These are phyloP conservation scores for Fragaria ananassa DNA, from an alignment of 306 rosid species.

Conservation along the genomic window DNA sequence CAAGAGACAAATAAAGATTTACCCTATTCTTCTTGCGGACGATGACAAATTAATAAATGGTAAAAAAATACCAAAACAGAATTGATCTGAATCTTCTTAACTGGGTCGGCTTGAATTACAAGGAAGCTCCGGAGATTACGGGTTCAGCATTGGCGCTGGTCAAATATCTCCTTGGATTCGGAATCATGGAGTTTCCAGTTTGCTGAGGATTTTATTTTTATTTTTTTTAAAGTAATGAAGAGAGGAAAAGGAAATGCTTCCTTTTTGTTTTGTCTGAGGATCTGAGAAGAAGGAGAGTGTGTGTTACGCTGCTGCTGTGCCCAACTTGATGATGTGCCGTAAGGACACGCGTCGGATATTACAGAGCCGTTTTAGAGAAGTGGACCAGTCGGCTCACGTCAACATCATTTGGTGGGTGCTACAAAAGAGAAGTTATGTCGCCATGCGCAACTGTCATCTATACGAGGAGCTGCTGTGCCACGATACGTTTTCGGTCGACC, in stretches of 20 bases:
- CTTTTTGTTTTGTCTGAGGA: background rate
- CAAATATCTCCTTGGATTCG: background rate
- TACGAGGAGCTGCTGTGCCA: background rate
- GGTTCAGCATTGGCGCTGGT: background rate
- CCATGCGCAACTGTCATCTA: background rate
- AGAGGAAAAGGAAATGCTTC: background rate
- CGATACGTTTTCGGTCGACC: too few relatives aligned
- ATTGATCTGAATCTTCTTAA: background rate
- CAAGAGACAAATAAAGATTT: background rate
- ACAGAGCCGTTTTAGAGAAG: background rate
- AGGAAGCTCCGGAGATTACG: background rate
- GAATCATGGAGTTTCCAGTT: background rate
- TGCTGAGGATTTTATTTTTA: background rate
- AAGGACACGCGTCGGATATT: background rate
- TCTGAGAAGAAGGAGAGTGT: background rate
- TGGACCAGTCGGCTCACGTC: background rate
- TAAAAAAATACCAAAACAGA: background rate
- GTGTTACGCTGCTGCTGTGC: background rate
- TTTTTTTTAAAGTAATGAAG: too few relatives aligned
- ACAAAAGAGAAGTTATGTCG: background rate
- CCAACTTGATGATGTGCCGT: too few relatives aligned
- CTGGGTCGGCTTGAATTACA: background rate
- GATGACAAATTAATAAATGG: background rate
- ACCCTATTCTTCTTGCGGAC: background rate
- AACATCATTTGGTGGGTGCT: background rate